Evolutionary conservation across 306 rosid species (phyloP).

Genomic region (Begonia masoniana): DNA sequence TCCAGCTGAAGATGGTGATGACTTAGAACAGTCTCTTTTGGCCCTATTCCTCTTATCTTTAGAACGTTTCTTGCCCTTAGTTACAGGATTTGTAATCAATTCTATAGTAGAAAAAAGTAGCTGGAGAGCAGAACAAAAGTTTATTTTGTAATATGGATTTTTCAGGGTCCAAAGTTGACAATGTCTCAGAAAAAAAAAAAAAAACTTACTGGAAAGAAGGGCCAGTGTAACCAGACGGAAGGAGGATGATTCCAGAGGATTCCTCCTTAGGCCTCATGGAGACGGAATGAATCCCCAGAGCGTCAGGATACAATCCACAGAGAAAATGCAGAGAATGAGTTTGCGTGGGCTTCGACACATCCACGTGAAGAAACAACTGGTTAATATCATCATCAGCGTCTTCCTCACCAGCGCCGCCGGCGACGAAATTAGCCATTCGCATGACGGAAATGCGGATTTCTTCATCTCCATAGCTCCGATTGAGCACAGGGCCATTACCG

Average conservation of each 20-base stretch:
- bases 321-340: slow-evolving; percentile 50
- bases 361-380: slow-evolving; percentile 72
- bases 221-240: slow-evolving; percentile 40
- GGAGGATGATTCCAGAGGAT: slow-evolving; percentile 17
- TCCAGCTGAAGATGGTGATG: too few relatives aligned
- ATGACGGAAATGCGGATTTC: slow-evolving; percentile 55
- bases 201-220: slow-evolving; percentile 58
- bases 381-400: slow-evolving; percentile 37
- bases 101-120: too few relatives aligned
- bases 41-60: too few relatives aligned
- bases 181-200: not conserved
- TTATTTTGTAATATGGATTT: too few relatives aligned
- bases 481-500: slow-evolving; percentile 57
- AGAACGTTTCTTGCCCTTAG: too few relatives aligned
- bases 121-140: too few relatives aligned
- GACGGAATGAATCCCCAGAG: slow-evolving; percentile 83
- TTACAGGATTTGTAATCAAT: too few relatives aligned
- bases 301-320: slow-evolving; percentile 78
- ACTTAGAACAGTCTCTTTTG: too few relatives aligned
- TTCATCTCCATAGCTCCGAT: slow-evolving; percentile 46
- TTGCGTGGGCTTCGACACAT: slow-evolving; percentile 53
- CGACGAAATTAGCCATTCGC: slow-evolving; percentile 34
- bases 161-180: too few relatives aligned
- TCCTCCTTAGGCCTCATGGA: slow-evolving; percentile 53
- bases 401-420: slow-evolving; percentile 19